Evolutionary conservation across 202 grass and related monocot genomes (phyloP).

Genomic region (Schoenoplectus tabernaemontani): DNA sequence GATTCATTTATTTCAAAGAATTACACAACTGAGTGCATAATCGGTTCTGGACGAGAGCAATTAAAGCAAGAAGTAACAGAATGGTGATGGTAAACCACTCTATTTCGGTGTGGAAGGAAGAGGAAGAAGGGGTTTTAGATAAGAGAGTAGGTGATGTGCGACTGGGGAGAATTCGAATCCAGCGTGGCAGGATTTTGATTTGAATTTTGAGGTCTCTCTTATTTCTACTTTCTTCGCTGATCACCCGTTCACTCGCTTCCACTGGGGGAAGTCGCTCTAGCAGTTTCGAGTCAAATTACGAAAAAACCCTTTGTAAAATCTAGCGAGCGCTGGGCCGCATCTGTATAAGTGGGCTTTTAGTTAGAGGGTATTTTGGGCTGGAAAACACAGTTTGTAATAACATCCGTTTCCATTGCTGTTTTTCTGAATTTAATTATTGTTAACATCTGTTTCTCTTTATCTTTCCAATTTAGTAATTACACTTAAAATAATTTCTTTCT

Average conservation of each 20-base stretch:
- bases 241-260: not conserved
- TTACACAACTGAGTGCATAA: not conserved
- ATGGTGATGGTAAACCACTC: not conserved
- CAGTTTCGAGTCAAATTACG: not conserved
- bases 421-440: no score
- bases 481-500: no score
- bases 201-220: constrained; percentile 6
- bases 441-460: no score
- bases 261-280: not conserved
- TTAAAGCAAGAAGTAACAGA: not conserved
- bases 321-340: not conserved
- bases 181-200: constrained; percentile 4
- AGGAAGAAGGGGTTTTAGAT: not conserved
- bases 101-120: not conserved
- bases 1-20: not conserved
- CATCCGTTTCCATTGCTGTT: no score
- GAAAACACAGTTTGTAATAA: not conserved
- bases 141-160: not conserved
- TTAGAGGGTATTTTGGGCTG: not conserved
- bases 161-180: constrained; percentile 4
- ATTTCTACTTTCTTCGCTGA: not conserved
- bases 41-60: not conserved
- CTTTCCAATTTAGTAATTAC: no score
- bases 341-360: not conserved
- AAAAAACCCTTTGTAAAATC: not conserved